These are phyloP conservation scores for Colletotrichum sp. DNA, from an alignment of 2,329 filamentous ascomycete genomes.

Conservation along the genomic window DNA sequence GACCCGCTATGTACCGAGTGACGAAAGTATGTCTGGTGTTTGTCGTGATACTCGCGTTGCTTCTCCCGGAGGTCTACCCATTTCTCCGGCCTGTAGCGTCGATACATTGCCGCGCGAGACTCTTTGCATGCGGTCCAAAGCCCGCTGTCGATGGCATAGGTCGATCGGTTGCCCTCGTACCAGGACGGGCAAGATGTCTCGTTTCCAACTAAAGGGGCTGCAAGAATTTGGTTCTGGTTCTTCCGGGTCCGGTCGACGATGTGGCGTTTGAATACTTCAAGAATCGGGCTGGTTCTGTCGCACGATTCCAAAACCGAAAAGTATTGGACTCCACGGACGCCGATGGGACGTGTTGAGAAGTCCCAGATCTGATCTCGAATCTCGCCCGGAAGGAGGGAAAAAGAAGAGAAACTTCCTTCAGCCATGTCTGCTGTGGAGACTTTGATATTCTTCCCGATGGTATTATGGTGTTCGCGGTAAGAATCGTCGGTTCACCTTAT, in stretches of 20 bases:
- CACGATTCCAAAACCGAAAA: not conserved
- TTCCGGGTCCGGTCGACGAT: not conserved
- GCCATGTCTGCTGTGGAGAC: rapidly evolving
- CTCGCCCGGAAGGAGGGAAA: not conserved
- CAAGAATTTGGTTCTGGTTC: not conserved
- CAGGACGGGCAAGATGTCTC: not conserved
- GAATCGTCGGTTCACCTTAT: rapidly evolving
- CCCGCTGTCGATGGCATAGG: not conserved
- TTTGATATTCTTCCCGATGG: rapidly evolving
- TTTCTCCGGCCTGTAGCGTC: not conserved
- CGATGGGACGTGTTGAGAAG: not conserved
- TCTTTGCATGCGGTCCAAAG: not conserved
- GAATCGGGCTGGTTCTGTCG: rapidly evolving
- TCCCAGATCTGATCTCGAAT: not conserved
- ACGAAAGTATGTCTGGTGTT: rapidly evolving
- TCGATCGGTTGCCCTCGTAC: not conserved
- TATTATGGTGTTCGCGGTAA: not conserved
- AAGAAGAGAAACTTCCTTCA: not conserved
- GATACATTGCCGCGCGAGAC: not conserved
- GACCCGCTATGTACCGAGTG: rapidly evolving
- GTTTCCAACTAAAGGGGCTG: not conserved
- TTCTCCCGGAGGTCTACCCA: not conserved
- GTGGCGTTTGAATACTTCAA: not conserved
- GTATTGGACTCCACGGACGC: not conserved
- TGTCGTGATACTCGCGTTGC: not conserved